Evolutionary conservation across 768 basidiomycete genomes (phyloP).

Genomic region (Hericium alpestre): DNA sequence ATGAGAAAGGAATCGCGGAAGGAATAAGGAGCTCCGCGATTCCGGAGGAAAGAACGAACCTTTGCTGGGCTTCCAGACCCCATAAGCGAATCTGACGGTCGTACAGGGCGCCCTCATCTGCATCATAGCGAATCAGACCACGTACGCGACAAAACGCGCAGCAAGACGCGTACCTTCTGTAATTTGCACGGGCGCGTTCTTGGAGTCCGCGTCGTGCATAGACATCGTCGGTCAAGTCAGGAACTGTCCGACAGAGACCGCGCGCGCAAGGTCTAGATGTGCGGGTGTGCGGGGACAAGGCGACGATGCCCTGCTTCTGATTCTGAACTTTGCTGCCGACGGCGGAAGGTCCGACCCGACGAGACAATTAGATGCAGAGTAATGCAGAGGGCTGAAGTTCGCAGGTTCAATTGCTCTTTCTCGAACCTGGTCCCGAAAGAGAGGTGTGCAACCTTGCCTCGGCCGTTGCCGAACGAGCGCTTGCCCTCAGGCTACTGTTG

Average conservation of each 20-base stretch:
- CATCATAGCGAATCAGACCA: background rate
- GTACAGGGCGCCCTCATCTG: constrained; percentile 75
- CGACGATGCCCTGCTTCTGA: background rate
- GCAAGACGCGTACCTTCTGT: constrained; percentile 16
- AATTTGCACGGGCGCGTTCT: constrained; percentile 16
- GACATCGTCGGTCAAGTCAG: constrained; percentile 2
- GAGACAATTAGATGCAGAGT: too few species aligned
- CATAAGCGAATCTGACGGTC: constrained; percentile 96
- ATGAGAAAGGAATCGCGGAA: background rate
- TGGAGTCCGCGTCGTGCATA: constrained; percentile 6
- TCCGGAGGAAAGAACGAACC: constrained; percentile 34
- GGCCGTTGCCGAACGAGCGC: background rate
- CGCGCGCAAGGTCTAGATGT: too few species aligned
- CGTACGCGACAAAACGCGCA: background rate
- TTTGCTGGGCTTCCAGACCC: constrained; percentile 96
- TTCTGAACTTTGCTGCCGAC: too few species aligned
- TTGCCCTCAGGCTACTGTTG: too few species aligned
- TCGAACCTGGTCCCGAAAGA: background rate
- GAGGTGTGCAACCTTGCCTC: background rate
- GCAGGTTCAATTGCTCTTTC: background rate
- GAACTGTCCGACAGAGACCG: background rate
- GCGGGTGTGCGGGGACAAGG: background rate
- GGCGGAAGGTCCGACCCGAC: too few species aligned
- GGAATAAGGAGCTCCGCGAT: background rate
- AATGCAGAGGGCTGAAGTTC: too few species aligned